A percentile compares a stretch with the other conserved stretches of the same genome.
Conservation (phyloP, 1,284 basidiomycete species). For the Malassezia caprae region DNA sequence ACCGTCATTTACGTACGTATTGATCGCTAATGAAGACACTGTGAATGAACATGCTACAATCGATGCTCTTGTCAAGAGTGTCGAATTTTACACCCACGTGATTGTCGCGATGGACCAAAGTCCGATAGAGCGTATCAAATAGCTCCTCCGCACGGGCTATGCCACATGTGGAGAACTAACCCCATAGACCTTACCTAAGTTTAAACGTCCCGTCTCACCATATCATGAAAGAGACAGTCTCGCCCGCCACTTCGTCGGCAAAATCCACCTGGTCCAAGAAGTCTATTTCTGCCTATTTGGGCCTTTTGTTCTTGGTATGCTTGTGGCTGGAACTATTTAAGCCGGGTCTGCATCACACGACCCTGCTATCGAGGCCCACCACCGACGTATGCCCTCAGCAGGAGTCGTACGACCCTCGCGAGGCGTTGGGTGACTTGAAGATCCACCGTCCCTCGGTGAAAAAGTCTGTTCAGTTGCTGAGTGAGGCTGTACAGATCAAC, state of each 20-base stretch:
- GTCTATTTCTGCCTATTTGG: not conserved
- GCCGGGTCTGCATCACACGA: not conserved
- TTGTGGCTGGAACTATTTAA: not conserved
- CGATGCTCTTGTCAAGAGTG: conserved; percentile 50
- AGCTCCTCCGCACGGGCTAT: not conserved
- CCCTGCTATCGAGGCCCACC: not conserved
- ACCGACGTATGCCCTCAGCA: conserved; percentile 11
- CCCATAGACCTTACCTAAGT: not conserved
- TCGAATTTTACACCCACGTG: conserved; percentile 52
- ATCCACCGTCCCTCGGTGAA: not conserved
- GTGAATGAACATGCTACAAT: conserved; percentile 55
- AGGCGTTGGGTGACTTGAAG: not conserved
- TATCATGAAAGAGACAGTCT: not conserved
- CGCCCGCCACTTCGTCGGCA: not conserved
- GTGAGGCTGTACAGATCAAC: conserved; percentile 33
- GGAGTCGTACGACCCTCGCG: conserved; percentile 4
- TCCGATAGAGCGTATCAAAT: not conserved
- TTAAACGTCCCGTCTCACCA: not conserved
- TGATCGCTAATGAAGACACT: conserved; percentile 51
- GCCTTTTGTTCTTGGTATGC: not conserved
- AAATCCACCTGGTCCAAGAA: not conserved
- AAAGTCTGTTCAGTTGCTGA: conserved; percentile 17
- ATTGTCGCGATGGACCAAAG: conserved; percentile 50
- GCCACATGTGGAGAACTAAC: not conserved
- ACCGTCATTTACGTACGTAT: conserved; percentile 51